Percentiles rank a stretch among this genome's conserved stretches.
These are phyloP conservation scores for Trichoderma simmonsii DNA, from an alignment of 2,329 filamentous ascomycete species.

Conservation along the genomic window DNA sequence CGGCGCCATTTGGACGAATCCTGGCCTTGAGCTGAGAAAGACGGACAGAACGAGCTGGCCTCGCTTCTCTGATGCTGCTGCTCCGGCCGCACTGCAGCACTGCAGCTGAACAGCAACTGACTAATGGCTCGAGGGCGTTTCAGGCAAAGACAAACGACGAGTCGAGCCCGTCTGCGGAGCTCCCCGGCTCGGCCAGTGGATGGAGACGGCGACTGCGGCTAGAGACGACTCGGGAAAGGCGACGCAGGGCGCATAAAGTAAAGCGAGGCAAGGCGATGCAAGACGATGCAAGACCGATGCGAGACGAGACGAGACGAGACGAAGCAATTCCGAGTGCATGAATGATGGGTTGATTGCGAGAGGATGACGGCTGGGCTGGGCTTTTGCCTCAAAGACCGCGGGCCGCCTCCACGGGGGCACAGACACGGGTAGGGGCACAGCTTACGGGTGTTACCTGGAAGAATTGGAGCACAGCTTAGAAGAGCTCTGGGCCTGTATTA, in stretches of 20 bases:
- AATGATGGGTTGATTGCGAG: neutral
- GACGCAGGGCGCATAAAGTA: neutral
- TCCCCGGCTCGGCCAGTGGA: neutral
- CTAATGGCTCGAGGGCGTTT: neutral
- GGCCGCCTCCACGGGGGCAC: neutral
- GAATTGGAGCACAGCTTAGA: neutral
- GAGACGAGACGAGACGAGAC: neutral
- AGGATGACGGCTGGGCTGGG: neutral
- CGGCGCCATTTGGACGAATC: neutral
- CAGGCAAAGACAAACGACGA: conserved; percentile 12
- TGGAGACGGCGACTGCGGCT: neutral
- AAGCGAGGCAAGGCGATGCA: neutral
- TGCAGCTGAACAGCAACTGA: neutral
- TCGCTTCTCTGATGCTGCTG: neutral
- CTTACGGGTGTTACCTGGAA: neutral
- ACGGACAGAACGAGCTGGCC: neutral
- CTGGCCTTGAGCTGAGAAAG: neutral
- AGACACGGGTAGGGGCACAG: neutral
- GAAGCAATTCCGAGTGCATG: neutral
- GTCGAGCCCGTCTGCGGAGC: conserved; percentile 11
- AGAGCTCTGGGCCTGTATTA: neutral
- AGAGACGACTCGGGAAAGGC: neutral
- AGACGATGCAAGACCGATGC: neutral
- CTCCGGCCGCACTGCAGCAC: neutral
- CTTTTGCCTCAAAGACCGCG: neutral